Evolutionary conservation across 2,329 filamentous ascomycete species (phyloP).

Genomic region (Penicillium decumbens): DNA sequence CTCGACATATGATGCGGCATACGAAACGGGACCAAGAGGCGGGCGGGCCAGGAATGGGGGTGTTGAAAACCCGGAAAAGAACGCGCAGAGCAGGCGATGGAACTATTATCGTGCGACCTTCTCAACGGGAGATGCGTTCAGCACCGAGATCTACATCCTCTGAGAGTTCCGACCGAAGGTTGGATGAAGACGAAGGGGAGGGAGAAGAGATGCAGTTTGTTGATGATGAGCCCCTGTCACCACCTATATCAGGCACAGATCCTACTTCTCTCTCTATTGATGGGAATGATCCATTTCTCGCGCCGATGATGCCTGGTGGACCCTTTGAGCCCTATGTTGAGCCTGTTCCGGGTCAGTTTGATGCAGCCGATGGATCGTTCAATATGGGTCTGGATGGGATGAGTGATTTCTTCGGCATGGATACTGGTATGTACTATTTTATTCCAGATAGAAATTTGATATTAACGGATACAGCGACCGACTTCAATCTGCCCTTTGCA

Average conservation of each 20-base stretch:
- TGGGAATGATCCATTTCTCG: slow-evolving; percentile 27
- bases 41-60: slow-evolving; percentile 44
- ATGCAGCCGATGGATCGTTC: slow-evolving; percentile 33
- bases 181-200: slow-evolving; percentile 9
- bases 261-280: slow-evolving; percentile 23
- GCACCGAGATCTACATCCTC: slow-evolving; percentile 5
- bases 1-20: slow-evolving; percentile 54
- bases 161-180: slow-evolving; percentile 10
- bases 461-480: slow-evolving; percentile 44
- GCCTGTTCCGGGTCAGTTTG: slow-evolving; percentile 32
- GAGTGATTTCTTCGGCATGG: slow-evolving; percentile 56
- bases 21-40: slow-evolving; percentile 51
- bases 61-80: slow-evolving; percentile 49
- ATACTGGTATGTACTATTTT: slow-evolving; percentile 43
- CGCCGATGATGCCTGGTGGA: slow-evolving; percentile 30
- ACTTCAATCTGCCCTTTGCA: slow-evolving; percentile 63
- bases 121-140: slow-evolving; percentile 22
- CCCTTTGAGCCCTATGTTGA: slow-evolving; percentile 33
- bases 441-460: neutral
- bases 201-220: neutral
- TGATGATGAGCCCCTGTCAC: slow-evolving; percentile 26
- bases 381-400: slow-evolving; percentile 19
- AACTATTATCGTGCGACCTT: slow-evolving; percentile 43
- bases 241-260: slow-evolving; percentile 24
- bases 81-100: slow-evolving; percentile 48